A percentile compares a stretch with the other conserved stretches of the same genome.
phyloP scores from a whole-genome alignment of 495 filamentous ascomycete genomes.

The Podospora comata region DNA sequence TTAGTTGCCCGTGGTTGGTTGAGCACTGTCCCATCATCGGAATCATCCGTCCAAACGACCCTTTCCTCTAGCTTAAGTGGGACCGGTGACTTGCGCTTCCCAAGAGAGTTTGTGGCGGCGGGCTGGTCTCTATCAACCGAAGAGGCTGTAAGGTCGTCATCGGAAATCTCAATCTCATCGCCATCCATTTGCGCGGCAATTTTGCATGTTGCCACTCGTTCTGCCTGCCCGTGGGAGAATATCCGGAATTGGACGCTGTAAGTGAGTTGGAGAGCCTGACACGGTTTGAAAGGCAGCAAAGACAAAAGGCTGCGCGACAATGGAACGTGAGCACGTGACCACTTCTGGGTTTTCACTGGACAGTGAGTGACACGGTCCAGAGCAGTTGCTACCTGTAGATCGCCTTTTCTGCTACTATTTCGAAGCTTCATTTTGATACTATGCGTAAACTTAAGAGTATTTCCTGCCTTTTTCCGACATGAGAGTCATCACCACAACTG shows the following conservation, averaged over 20 bases:
- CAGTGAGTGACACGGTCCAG: too few species aligned
- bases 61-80: conserved; percentile 33
- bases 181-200: conserved; percentile 20
- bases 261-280: not conserved
- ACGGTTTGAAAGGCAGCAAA: not conserved
- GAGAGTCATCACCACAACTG: too few species aligned
- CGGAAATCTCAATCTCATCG: conserved; percentile 22
- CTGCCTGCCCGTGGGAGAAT: not conserved
- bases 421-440: too few species aligned
- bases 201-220: not conserved
- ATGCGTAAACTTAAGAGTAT: too few species aligned
- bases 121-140: conserved; percentile 1
- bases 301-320: not conserved
- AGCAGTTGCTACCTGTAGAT: too few species aligned
- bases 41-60: conserved; percentile 41
- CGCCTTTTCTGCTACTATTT: too few species aligned
- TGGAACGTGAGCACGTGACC: not conserved
- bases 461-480: too few species aligned
- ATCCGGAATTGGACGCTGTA: not conserved
- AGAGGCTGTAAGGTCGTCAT: conserved; percentile 25
- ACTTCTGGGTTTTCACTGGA: not conserved
- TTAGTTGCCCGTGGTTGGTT: conserved; percentile 19
- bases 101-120: not conserved
- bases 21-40: conserved; percentile 35
- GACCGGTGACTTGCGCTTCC: conserved; percentile 29